These are phyloP conservation scores for Leccinum fibrillosum DNA, from an alignment of 768 basidiomycete genomes.

Conservation along the genomic window DNA sequence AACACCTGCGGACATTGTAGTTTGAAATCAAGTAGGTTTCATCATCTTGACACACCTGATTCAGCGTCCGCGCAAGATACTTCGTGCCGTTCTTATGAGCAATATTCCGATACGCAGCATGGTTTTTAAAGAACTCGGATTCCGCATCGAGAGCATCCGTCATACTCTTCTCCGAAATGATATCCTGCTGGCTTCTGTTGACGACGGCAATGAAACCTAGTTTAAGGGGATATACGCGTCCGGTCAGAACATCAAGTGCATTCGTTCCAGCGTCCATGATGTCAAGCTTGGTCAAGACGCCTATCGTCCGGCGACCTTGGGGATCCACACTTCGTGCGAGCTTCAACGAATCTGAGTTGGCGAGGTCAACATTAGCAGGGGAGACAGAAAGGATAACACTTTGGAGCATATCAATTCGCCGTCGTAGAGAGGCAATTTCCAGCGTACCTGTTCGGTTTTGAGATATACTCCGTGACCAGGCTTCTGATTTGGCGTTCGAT, in stretches of 20 bases:
- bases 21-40: not conserved
- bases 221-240: constrained; percentile 96
- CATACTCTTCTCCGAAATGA: constrained; percentile 85
- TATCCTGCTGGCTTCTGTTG: constrained; percentile 97
- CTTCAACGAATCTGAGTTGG: constrained; percentile 97
- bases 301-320: constrained; percentile 93
- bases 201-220: constrained; percentile 98
- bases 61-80: constrained; percentile 88
- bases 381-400: constrained; percentile 98
- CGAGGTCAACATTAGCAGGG: constrained; percentile 96
- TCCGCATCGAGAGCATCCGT: constrained; percentile 80
- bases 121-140: constrained; percentile 85
- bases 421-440: not conserved
- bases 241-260: constrained; percentile 92
- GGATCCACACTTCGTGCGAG: constrained; percentile 95
- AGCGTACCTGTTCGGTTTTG: constrained; percentile 89
- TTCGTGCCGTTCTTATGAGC: constrained; percentile 98
- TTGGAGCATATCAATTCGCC: constrained; percentile 10
- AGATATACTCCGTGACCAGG: constrained; percentile 93
- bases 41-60: constrained; percentile 60
- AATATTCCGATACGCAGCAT: constrained; percentile 91
- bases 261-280: constrained; percentile 99
- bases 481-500: constrained; percentile 96
- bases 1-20: constrained; percentile 61
- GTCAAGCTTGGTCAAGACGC: constrained; percentile 95